These are phyloP conservation scores for Gnomoniopsis smithogilvyi DNA, from an alignment of 2,329 filamentous ascomycete genomes.

Conservation along the genomic window DNA sequence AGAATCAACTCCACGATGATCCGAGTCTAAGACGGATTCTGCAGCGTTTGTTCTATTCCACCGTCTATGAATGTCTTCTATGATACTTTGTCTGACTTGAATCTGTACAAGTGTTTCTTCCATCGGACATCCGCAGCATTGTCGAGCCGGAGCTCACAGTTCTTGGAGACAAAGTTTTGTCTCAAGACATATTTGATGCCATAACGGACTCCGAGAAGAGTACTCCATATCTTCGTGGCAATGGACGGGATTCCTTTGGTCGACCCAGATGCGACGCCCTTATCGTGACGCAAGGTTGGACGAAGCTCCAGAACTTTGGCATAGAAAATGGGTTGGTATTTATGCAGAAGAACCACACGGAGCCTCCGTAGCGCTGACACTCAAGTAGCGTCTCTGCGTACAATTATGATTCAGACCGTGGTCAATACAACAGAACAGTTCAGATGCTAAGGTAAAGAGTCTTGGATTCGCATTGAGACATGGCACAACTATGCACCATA, in stretches of 20 bases:
- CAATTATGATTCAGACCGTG: slow-evolving; percentile 54
- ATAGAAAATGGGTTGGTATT: slow-evolving; percentile 44
- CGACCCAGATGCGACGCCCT: slow-evolving; percentile 51
- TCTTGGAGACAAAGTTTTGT: slow-evolving; percentile 52
- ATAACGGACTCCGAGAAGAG: slow-evolving; percentile 64
- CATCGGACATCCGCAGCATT: slow-evolving; percentile 33
- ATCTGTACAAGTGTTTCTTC: slow-evolving; percentile 45
- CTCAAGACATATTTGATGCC: slow-evolving; percentile 51
- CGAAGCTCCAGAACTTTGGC: slow-evolving; percentile 56
- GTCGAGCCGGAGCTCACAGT: slow-evolving; percentile 41
- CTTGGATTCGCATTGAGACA: slow-evolving; percentile 20
- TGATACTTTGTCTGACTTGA: background rate
- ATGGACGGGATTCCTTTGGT: slow-evolving; percentile 60
- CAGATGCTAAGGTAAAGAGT: slow-evolving; percentile 52
- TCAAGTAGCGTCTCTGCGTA: slow-evolving; percentile 48
- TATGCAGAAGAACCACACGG: background rate
- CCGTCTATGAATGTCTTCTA: background rate
- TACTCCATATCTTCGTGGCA: slow-evolving; percentile 55
- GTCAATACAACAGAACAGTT: slow-evolving; percentile 50
- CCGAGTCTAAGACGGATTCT: slow-evolving; percentile 49
- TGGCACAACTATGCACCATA: background rate
- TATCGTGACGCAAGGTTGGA: slow-evolving; percentile 66
- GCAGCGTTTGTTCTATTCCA: slow-evolving; percentile 33
- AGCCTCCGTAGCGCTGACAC: background rate
- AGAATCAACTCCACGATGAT: slow-evolving; percentile 57